phyloP scores from a whole-genome alignment of 1,139 yeast species.

The Pichia sp. region DNA sequence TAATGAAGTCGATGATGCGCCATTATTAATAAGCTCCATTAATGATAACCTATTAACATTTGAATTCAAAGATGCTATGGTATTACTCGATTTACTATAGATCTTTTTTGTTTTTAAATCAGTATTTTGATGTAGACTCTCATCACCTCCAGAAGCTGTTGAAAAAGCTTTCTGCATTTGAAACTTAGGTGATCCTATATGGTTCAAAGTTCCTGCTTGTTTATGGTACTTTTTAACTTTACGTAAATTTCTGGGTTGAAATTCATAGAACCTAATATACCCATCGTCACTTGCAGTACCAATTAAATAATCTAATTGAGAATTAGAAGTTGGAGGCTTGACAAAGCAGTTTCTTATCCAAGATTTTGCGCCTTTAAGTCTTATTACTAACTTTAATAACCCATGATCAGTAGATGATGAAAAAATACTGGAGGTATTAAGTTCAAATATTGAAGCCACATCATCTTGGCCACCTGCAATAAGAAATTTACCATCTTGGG shows the following conservation, averaged over 20 bases:
- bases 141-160: slow-evolving; percentile 5
- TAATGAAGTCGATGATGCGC: slow-evolving; percentile 18
- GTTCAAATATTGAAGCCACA: slow-evolving; percentile 48
- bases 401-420: slow-evolving; percentile 16
- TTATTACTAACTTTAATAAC: slow-evolving; percentile 35
- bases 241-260: slow-evolving; percentile 56
- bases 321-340: slow-evolving; percentile 32
- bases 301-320: slow-evolving; percentile 41
- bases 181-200: slow-evolving; percentile 6
- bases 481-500: slow-evolving; percentile 60
- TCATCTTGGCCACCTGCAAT: slow-evolving; percentile 54
- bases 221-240: slow-evolving; percentile 32
- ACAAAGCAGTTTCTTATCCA: slow-evolving; percentile 49
- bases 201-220: slow-evolving; percentile 1
- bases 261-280: slow-evolving; percentile 62
- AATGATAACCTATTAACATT: slow-evolving; percentile 21
- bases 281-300: slow-evolving; percentile 72
- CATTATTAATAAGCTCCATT: slow-evolving; percentile 26
- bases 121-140: slow-evolving; percentile 1
- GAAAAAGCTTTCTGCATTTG: slow-evolving; percentile 12
- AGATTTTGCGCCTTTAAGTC: slow-evolving; percentile 63
- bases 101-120: slow-evolving; percentile 3
- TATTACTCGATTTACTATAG: neutral
- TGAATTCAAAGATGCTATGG: slow-evolving; percentile 6
- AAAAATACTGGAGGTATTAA: slow-evolving; percentile 20